Evolutionary conservation across 805 yeast genomes (phyloP), one percentile per base, ranked within the genome.

Genomic region (Candida andamanensis): DNA sequence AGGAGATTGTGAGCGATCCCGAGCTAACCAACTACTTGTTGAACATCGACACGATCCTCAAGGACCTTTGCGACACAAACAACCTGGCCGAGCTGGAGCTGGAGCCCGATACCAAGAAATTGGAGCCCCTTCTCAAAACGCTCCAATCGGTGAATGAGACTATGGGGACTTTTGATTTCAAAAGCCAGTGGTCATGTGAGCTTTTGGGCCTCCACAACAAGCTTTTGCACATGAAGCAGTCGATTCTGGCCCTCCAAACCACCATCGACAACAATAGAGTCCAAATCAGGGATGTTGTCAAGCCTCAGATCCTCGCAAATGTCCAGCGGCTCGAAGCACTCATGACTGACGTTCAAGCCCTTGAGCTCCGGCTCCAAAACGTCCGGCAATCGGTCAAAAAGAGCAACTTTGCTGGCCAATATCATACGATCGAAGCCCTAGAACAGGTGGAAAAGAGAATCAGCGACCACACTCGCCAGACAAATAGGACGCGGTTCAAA

Each of bases 401-500:
- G n/a, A n/a, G n/a, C n/a, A n/a, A n/a, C n/a, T n/a, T n/a, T n/a
- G n/a, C n/a, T n/a, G n/a, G n/a, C n/a, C n/a, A n/a, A n/a, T n/a
- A n/a, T 4, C 48, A 44, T 10, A 56, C 56, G 37, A 39, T 64
- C 29, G 55, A 54, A 23, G 34, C 53, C 7, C 46, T 65, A 35
- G 69, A 64, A 30, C 37, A 42, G 15, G 45, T 65, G 5, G 54
- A 57, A 26, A 37, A 41, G 11, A 42, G 47, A 28, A 56, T 63
- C 28, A 40, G 41, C 17, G 53, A 52, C 28, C 52, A 58, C 35
- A 46, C 60, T 16, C 44, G 36, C 12, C 37, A 38, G 10, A 44
- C 41, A 14, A 46, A 59, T 26, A 46, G 46, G 17, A 46, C 52
- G 23, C 48, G 63, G 17, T 49, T 60, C 30, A 53, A 51, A 38